Evolutionary conservation across 306 rosid genomes (phyloP), one percentile per base, ranked within the genome.

Genomic region (Alnus glutinosa): DNA sequence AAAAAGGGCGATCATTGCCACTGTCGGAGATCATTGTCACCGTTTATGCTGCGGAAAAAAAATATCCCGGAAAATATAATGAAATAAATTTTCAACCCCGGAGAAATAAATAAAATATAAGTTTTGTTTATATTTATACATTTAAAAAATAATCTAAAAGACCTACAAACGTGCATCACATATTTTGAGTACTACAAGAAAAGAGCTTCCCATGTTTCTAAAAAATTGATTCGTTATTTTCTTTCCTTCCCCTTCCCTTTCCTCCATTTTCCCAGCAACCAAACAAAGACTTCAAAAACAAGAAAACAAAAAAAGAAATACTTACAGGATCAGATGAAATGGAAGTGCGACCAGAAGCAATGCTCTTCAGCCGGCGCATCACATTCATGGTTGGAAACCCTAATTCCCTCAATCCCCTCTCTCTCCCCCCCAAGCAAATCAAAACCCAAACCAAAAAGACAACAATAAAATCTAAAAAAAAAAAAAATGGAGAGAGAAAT

Each of bases 301-400:
- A 14, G 7, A 80, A 48, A 0, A n/a, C 23, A 12, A 71, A 34
- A 23, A 59, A 68, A 58, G 48, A 50, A 1, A 2, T 54, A 79
- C 97, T 88, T 81, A 96, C 99, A 73, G 94, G 96, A 71, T 96
- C 99, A 67, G 99, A 91, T 14, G 98, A 93, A 86, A 96, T 55
- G 16, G 99, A 96, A 72, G 90, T 84, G 71, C 98, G 87, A 37
- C 99, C 99, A 48, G 99, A 93, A 71, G 99, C 94, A 91, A 96
- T 91, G 97, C 97, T 96, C 80, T 93, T 96, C 72, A 96, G 89
- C 84, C 98, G 87, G 80, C 99, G 91, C 99, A 96, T 91, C 98
- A 94, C 90, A 88, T 91, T 90, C 97, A 93, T 93, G 83, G 75
- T 82, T 71, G 78, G 62, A 86, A 87, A 90, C 87, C 91, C 85